Conservation (phyloP, 768 basidiomycete species). For the Cantharellus cinnabarinus region DNA sequence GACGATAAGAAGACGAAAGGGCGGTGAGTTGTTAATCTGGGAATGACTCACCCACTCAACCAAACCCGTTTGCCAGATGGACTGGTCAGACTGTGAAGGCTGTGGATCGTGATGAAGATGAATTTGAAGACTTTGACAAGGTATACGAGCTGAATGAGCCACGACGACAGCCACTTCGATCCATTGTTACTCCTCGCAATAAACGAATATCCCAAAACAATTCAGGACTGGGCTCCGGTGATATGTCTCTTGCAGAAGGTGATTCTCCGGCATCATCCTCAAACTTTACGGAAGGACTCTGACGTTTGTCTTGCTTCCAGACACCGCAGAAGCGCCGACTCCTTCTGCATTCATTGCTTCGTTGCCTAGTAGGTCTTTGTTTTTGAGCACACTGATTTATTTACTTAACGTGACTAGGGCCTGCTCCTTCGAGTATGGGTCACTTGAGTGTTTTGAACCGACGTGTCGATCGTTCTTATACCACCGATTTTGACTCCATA, state of each 20-base stretch:
- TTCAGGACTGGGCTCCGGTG: neutral
- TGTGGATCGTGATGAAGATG: slow-evolving; percentile 3
- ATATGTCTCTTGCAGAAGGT: neutral
- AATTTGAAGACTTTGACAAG: slow-evolving; percentile 8
- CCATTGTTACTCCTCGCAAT: neutral
- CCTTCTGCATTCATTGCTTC: neutral
- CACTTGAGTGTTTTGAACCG: neutral
- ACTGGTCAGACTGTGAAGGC: slow-evolving; percentile 6
- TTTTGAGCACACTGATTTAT: neutral
- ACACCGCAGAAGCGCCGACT: neutral
- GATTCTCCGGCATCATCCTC: neutral
- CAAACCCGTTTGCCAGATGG: neutral
- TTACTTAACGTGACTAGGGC: neutral
- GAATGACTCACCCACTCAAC: neutral
- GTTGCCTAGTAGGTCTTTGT: neutral
- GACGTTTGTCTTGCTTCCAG: neutral
- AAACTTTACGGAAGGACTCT: neutral
- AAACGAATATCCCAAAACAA: neutral
- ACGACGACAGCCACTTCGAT: neutral
- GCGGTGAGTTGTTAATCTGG: neutral
- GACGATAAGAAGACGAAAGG: neutral
- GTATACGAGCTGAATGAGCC: neutral
- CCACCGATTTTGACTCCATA: neutral
- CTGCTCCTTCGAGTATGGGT: neutral
- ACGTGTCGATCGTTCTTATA: neutral